Evolutionary conservation across 495 filamentous ascomycete genomes (phyloP), one percentile per base, ranked within the genome.

Genomic region (Penicillium mononematosum): DNA sequence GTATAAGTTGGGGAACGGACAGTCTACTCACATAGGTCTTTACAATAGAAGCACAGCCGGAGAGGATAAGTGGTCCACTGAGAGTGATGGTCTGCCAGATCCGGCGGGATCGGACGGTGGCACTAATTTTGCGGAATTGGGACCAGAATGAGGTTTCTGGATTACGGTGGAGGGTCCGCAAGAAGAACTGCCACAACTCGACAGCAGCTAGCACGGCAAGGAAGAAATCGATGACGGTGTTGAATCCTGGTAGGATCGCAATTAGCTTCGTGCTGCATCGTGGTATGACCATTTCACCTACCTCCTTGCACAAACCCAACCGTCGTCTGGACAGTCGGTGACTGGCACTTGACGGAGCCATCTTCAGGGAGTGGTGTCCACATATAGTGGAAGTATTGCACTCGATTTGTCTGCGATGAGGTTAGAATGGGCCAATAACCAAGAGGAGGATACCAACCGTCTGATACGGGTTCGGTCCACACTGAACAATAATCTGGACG

Each of bases 351-450:
- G 10, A 75, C 67, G 0, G 72, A 73, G 0, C 70, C 69, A 53
- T 75, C 69, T 27, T 54, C 41, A 2, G 72, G 72, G 0, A 72
- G 57, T 8, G 67, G 59, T 47, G 72, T 71, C 72, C 72, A 75
- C 69, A 75, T 72, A 43, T 73, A 75, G n/a, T 75, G 63, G 55
- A 75, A 75, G 50, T 72, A 75, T 45, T 58, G 36, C 4, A 68
- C 53, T 3, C 72, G 64, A 56, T 75, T 50, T 2, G 61, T 29
- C 71, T 74, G 45, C 10, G 6, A 45, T 5, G 34, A 2, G 5
- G 17, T 62, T 49, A 67, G 65, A 27, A 22, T 32, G 14, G 5
- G 3, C n/a, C 25, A 8, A 27, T 2, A 22, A 39, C 19, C 5
- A 16, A 20, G 10, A 27, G 3, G 7, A 12, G 22, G 17, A 12